phyloP scores from a whole-genome alignment of 441 rosid species.

The Croton laevigatus region DNA sequence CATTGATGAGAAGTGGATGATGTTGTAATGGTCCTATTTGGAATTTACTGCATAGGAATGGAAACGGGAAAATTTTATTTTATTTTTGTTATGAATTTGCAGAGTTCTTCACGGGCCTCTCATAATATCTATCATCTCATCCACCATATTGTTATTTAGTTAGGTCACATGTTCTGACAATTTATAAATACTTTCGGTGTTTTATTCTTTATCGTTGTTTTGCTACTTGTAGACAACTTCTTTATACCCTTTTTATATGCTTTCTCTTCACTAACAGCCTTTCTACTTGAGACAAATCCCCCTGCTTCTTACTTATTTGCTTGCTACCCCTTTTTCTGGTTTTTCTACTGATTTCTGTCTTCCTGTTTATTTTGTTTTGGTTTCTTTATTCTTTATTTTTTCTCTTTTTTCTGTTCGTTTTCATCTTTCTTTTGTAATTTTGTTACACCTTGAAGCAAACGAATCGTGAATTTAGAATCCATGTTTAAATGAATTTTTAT shows the following conservation, averaged over 20 bases:
- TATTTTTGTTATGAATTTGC: not conserved
- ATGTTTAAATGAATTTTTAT: too few relatives aligned
- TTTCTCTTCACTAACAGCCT: conserved; percentile 14
- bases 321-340: not conserved
- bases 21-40: conserved; percentile 15
- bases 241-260: not conserved
- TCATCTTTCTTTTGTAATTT: not conserved
- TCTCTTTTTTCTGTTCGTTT: not conserved
- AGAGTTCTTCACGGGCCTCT: conserved; percentile 41
- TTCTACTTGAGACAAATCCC: conserved; percentile 25
- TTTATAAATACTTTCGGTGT: conserved; percentile 2
- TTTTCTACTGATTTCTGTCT: conserved; percentile 1
- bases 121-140: conserved; percentile 39
- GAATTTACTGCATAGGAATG: conserved; percentile 24
- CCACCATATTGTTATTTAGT: conserved; percentile 30
- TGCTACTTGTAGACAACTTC: conserved; percentile 19
- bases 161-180: conserved; percentile 51
- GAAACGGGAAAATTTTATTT: conserved; percentile 23
- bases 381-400: not conserved
- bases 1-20: conserved; percentile 12
- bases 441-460: too few relatives aligned
- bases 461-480: too few relatives aligned
- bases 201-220: conserved; percentile 39
- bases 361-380: not conserved
- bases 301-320: not conserved